A percentile compares a stretch with the other conserved stretches of the same genome.
These are phyloP conservation scores for Mrakia frigida DNA, from an alignment of 768 basidiomycete genomes.

Conservation along the genomic window DNA sequence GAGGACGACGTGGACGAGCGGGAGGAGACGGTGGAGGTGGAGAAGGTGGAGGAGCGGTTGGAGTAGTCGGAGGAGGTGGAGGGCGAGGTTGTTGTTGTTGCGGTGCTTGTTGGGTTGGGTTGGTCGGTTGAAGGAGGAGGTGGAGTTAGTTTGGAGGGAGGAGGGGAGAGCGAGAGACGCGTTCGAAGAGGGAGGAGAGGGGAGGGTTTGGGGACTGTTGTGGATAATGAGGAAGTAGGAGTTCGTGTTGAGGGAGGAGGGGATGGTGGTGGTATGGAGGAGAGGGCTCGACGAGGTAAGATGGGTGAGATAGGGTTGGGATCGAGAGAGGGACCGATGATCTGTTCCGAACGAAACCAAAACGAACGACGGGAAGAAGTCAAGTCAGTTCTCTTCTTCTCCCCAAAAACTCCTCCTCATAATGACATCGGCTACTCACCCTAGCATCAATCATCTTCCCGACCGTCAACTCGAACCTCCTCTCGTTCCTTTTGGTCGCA, in stretches of 20 bases:
- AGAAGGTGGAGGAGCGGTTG: constrained; percentile 7
- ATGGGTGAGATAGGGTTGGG: neutral
- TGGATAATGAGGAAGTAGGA: too few species aligned
- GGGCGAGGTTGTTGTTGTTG: neutral
- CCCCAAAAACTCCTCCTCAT: too few species aligned
- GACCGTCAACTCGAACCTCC: constrained; percentile 5
- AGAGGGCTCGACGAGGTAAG: neutral
- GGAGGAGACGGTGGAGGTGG: neutral
- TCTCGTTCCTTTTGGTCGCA: neutral
- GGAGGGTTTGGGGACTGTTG: neutral
- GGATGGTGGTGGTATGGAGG: neutral
- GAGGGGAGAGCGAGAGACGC: neutral
- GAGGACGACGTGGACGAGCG: neutral
- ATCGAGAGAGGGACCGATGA: neutral
- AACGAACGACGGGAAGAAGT: neutral
- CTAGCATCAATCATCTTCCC: neutral
- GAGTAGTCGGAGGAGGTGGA: constrained; percentile 10
- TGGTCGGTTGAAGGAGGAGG: too few species aligned
- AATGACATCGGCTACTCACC: neutral
- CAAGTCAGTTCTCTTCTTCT: neutral
- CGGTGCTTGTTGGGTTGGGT: neutral
- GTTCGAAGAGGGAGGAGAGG: neutral
- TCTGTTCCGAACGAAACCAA: neutral
- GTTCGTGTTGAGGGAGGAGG: neutral
- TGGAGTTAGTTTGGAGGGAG: neutral